These are phyloP conservation scores for Thraustotheca clavata DNA, from an alignment of 352 stramenopile species.

Conservation along the genomic window DNA sequence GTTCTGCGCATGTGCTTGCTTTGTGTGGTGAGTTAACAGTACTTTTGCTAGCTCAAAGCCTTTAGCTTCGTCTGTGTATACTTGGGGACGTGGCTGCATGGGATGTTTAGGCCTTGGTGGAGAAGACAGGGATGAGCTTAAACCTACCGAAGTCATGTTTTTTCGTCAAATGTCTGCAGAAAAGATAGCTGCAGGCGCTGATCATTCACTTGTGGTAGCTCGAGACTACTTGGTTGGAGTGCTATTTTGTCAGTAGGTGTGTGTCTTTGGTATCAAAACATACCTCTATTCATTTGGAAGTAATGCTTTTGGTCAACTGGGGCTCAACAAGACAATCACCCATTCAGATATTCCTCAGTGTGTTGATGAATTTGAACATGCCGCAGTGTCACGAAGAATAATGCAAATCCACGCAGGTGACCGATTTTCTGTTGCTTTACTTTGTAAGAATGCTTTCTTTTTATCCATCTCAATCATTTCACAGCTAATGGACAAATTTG, in stretches of 20 bases:
- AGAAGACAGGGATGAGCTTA: slow-evolving; percentile 17
- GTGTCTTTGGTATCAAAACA: slow-evolving; percentile 28
- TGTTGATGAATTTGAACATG: slow-evolving; percentile 41
- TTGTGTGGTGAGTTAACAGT: slow-evolving; percentile 23
- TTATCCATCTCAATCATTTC: neutral
- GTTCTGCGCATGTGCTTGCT: slow-evolving; percentile 40
- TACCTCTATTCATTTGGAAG: slow-evolving; percentile 67
- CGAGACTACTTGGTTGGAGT: neutral
- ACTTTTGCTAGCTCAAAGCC: neutral
- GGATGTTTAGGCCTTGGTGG: slow-evolving; percentile 58
- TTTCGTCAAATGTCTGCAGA: slow-evolving; percentile 47
- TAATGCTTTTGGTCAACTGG: slow-evolving; percentile 56
- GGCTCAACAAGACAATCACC: slow-evolving; percentile 29
- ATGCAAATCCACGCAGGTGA: slow-evolving; percentile 43
- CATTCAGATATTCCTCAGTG: slow-evolving; percentile 49
- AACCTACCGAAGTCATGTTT: slow-evolving; percentile 40
- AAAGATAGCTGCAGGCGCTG: slow-evolving; percentile 38
- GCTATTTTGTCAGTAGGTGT: slow-evolving; percentile 25
- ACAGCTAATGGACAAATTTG: slow-evolving; percentile 49
- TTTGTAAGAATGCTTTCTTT: slow-evolving; percentile 19
- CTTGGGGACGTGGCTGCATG: slow-evolving; percentile 34
- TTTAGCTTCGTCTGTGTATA: slow-evolving; percentile 23
- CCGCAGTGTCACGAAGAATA: slow-evolving; percentile 25
- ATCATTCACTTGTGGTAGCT: slow-evolving; percentile 53
- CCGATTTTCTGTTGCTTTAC: slow-evolving; percentile 46